phyloP scores from a whole-genome alignment of 208 protist genomes.

The Leishmania arabica region DNA sequence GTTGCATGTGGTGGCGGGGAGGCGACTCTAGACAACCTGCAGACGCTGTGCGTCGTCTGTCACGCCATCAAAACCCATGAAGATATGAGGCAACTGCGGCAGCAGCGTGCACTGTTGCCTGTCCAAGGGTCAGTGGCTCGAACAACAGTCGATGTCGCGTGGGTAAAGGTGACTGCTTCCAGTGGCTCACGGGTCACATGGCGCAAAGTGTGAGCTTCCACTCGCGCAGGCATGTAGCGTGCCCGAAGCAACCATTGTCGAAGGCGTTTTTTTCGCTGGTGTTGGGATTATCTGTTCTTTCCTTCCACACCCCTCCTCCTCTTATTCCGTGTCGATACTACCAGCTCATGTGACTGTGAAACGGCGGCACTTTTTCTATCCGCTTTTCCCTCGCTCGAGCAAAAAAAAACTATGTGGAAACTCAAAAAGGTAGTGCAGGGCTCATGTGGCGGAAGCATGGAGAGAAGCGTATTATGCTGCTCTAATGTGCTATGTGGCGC shows the following conservation, averaged over 20 bases:
- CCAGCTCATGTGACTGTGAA: background rate
- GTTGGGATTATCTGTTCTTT: background rate
- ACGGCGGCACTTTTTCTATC: background rate
- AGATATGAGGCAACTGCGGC: constrained; percentile 32
- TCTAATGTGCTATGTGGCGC: background rate
- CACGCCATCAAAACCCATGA: constrained; percentile 72
- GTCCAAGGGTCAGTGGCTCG: background rate
- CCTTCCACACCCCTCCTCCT: background rate
- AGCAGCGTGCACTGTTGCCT: background rate
- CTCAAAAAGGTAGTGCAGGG: background rate
- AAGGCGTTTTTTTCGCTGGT: background rate
- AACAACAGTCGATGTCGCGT: constrained; percentile 18
- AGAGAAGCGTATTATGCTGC: background rate
- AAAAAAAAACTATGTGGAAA: background rate
- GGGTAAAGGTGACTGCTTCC: background rate
- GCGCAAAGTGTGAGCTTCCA: background rate
- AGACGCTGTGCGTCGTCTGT: constrained; percentile 85
- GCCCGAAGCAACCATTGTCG: background rate
- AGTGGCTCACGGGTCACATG: constrained; percentile 6
- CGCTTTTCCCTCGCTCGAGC: background rate
- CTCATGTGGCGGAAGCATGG: background rate
- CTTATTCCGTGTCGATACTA: background rate
- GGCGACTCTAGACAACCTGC: constrained; percentile 67
- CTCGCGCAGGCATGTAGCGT: background rate
- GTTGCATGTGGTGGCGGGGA: constrained; percentile 70